phyloP scores from a whole-genome alignment of 1,284 basidiomycete genomes.

The Ustilago tritici region DNA sequence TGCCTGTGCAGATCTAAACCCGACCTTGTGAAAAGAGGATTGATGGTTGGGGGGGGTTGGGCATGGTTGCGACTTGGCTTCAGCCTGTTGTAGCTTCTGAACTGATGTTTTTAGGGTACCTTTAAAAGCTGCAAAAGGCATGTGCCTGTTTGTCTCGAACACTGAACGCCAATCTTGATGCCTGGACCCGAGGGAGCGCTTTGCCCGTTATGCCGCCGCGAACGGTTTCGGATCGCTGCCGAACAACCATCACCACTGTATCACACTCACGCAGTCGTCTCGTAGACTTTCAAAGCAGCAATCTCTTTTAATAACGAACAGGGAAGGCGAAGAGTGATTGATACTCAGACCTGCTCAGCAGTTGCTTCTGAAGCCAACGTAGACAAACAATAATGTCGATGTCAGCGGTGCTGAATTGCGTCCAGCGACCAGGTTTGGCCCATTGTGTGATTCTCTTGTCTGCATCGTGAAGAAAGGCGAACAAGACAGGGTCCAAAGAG shows the following conservation, averaged over 20 bases:
- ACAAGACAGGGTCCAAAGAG: not conserved
- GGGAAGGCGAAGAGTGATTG: no score
- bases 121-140: not conserved
- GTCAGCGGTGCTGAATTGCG: no score
- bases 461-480: not conserved
- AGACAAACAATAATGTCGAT: not conserved
- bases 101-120: not conserved
- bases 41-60: no score
- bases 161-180: not conserved
- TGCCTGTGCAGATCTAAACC: no score
- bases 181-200: not conserved
- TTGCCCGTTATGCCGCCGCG: not conserved
- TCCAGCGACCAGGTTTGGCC: no score
- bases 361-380: slow-evolving; percentile 1
- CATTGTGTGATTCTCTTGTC: no score
- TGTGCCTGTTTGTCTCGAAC: not conserved
- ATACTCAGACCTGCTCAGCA: not conserved
- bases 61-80: no score
- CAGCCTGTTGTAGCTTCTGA: no score
- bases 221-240: not conserved
- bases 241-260: not conserved
- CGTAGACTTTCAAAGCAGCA: no score
- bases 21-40: no score
- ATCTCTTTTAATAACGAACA: no score
- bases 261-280: no score